Base-by-base conservation (phyloP, 768 basidiomycete species). In the Rhodotorula kratochvilovae region DNA sequence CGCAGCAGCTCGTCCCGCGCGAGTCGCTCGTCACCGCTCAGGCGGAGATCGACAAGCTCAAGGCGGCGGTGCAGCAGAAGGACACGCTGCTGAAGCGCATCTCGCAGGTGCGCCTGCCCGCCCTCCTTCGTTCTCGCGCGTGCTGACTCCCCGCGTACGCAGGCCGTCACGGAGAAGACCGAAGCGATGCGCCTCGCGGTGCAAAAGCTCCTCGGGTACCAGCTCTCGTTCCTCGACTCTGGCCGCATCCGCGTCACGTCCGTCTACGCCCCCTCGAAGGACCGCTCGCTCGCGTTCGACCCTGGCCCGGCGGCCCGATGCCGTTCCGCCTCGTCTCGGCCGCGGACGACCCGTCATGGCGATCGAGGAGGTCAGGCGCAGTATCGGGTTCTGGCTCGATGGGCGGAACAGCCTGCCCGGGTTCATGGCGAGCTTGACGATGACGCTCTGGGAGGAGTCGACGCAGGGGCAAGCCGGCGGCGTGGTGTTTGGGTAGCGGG, bases 101-200 rank as follows among this genome's bases (percentile, higher is more conserved):
- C 64, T 83, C 91, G 53, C 82, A 97, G 42, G 87, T 93, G 77
- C 31, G 50, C n/a, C 19, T 45, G 11, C 6, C 45, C 35, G 23
- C n/a, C 21, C 12, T 25, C 50, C 45, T 31, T 59, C 51, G 21
- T 46, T 39, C 35, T 50, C 64, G 29, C 58, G 25, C 51, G 23
- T 29, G 19, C 35, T 73, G 33, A 45, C n/a, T 63, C 48, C 6
- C 23, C 33, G 10, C 1, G 16, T 19, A 27, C 43, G 5, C 78
- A 92, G 90, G 87, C 94, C 10, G 96, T 91, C 81, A 82, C 84
- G 0, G 86, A 87, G 45, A 97, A 96, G 80, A 88, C 88, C 16
- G 86, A 89, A 68, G 93, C 97, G 78, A 95, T 98, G 83, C 86
- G 90, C 50, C 91, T 94, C 78, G 88, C 92, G 12, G 89, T 97